phyloP scores from a whole-genome alignment of 176 grass and related monocot genomes.

The Phoenix roebelenii region DNA sequence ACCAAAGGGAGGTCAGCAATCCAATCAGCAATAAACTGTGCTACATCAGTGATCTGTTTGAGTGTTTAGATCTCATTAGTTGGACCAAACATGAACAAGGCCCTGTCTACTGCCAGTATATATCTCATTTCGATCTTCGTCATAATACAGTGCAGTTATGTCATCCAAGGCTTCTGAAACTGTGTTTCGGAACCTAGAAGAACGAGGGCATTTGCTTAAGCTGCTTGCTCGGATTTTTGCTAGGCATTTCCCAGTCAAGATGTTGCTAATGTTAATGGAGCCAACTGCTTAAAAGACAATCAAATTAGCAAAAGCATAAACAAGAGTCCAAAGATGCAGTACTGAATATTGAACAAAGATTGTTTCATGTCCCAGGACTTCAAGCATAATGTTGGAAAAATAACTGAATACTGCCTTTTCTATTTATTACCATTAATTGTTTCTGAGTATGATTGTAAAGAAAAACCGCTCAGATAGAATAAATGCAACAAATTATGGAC shows the following conservation, averaged over 20 bases:
- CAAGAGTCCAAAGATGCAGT: background rate
- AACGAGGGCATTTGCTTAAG: constrained; percentile 28
- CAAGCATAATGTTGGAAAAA: too few species aligned
- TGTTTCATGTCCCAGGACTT: too few species aligned
- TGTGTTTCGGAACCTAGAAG: constrained; percentile 54
- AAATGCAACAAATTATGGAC: too few species aligned
- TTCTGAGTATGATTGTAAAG: too few species aligned
- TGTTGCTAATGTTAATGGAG: constrained; percentile 91
- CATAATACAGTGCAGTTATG: constrained; percentile 81
- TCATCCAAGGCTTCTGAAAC: constrained; percentile 64
- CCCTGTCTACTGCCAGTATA: constrained; percentile 78
- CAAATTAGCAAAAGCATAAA: background rate
- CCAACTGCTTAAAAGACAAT: constrained; percentile 35
- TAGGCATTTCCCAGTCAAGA: constrained; percentile 80
- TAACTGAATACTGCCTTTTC: too few species aligned
- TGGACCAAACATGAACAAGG: constrained; percentile 89
- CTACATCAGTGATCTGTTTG: too few species aligned
- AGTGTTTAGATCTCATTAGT: constrained; percentile 18
- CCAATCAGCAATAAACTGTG: too few species aligned
- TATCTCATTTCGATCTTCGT: constrained; percentile 84
- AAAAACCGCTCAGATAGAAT: too few species aligned
- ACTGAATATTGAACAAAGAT: background rate
- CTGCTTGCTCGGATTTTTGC: constrained; percentile 54
- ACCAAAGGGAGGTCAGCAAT: too few species aligned
- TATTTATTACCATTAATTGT: too few species aligned